Conservation (phyloP, 2,329 filamentous ascomycete genomes). For the Pyrenochaeta sp. region DNA sequence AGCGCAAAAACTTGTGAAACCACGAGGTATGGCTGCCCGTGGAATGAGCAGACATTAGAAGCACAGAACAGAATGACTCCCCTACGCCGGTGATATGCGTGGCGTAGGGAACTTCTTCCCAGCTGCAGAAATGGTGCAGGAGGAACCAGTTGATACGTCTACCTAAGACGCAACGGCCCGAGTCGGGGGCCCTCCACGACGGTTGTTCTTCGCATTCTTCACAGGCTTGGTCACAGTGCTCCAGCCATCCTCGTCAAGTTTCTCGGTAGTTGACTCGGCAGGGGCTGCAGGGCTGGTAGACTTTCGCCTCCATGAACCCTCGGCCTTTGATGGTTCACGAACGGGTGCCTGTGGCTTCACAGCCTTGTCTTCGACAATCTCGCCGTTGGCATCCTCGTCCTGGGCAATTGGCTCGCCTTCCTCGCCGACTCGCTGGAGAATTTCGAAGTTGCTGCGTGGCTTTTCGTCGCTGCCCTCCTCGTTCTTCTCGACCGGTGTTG, state of each 20-base stretch:
- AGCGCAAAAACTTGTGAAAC: slow-evolving; percentile 27
- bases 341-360: slow-evolving; percentile 64
- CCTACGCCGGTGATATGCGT: slow-evolving; percentile 35
- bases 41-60: slow-evolving; percentile 28
- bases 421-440: slow-evolving; percentile 58
- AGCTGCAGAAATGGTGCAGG: slow-evolving; percentile 22
- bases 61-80: slow-evolving; percentile 28
- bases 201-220: slow-evolving; percentile 49
- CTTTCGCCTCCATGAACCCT: slow-evolving; percentile 51
- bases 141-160: slow-evolving; percentile 13
- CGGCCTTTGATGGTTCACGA: slow-evolving; percentile 51
- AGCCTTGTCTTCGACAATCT: slow-evolving; percentile 60
- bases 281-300: slow-evolving; percentile 39
- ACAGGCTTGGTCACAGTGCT: slow-evolving; percentile 58
- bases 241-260: slow-evolving; percentile 62
- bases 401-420: slow-evolving; percentile 48
- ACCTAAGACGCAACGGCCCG: slow-evolving; percentile 58
- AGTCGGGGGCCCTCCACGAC: slow-evolving; percentile 47
- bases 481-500: slow-evolving; percentile 41
- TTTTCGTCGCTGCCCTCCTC: slow-evolving; percentile 52
- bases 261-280: slow-evolving; percentile 53
- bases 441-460: slow-evolving; percentile 61
- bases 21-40: slow-evolving; percentile 30
- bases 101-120: slow-evolving; percentile 37
- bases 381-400: slow-evolving; percentile 58